Evolutionary conservation across 176 grass and related monocot genomes (phyloP), one percentile per base, ranked within the genome.

Genomic region (Oryza longistaminata): DNA sequence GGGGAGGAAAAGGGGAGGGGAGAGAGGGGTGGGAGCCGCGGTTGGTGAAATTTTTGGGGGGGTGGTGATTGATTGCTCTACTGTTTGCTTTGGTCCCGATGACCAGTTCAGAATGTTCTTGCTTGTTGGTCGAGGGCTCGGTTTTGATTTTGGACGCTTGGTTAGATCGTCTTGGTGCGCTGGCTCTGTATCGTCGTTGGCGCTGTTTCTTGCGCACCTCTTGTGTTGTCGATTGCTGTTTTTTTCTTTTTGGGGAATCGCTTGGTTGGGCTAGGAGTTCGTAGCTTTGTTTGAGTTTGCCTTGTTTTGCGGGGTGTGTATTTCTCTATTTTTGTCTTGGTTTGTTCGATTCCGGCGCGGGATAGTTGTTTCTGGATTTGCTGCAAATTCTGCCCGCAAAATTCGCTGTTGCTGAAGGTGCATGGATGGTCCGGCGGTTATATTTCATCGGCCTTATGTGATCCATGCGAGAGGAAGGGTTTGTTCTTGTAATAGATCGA

Each of bases 401-500:
- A 29, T n/a, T 60, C 26, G 48, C n/a, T 82, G 7, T 3, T 60
- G 3, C 26, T 15, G 44, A n/a, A 42, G 48, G 7, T 40, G 77
- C n/a, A 22, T 8, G 7, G 6, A 40, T 73, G 42, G 9, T 11
- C 42, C 42, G 42, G 24, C 17, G 12, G 17, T 75, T n/a, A n/a
- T 58, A 42, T 60, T 61, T 11, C 64, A 31, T 45, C 29, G 0
- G 24, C 44, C n/a, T n/a, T 45, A 67, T 43, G 4, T 40, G 85
- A 66, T 68, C 67, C 43, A 26, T n/a, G 44, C 70, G 16, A 66
- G n/a, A n/a, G n/a, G n/a, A n/a, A n/a, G n/a, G 27, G 74, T 66
- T 24, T 75, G 17, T 61, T 60, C 24, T 17, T 43, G 19, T 81
- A 22, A 68, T 64, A 68, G 78, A 87, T 87, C 71, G 13, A 22